These are phyloP conservation scores for Ceratobasidium sp. DNA, from an alignment of 1,284 basidiomycete genomes.

Conservation along the genomic window DNA sequence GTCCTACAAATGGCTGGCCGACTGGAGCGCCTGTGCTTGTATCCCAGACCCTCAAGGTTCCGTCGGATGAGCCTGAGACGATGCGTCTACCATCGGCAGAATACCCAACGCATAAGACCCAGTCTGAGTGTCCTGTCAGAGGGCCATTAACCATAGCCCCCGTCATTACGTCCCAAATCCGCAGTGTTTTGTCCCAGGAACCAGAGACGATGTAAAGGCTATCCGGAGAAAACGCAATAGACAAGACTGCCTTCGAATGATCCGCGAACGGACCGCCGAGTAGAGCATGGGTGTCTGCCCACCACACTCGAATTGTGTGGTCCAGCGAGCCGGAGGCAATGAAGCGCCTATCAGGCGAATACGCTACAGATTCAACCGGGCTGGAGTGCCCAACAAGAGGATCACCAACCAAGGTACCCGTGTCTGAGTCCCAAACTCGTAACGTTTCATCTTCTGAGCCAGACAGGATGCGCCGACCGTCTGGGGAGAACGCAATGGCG, in stretches of 20 bases:
- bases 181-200: slow-evolving; percentile 22
- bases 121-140: slow-evolving; percentile 30
- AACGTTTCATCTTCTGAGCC: slow-evolving; percentile 23
- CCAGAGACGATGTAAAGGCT: slow-evolving; percentile 31
- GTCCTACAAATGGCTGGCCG: slow-evolving; percentile 5
- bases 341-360: slow-evolving; percentile 17
- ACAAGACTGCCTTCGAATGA: neutral
- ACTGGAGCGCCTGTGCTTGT: neutral
- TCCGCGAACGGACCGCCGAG: neutral
- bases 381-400: neutral
- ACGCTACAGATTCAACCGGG: slow-evolving; percentile 13
- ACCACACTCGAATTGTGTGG: slow-evolving; percentile 35
- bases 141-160: neutral
- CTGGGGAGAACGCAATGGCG: slow-evolving; percentile 32
- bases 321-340: slow-evolving; percentile 33
- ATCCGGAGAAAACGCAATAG: slow-evolving; percentile 26
- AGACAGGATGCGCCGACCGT: slow-evolving; percentile 25
- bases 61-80: slow-evolving; percentile 38
- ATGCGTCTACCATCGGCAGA: slow-evolving; percentile 37
- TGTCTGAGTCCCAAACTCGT: slow-evolving; percentile 10
- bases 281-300: slow-evolving; percentile 5
- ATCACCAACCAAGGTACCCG: neutral
- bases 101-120: neutral
- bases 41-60: slow-evolving; percentile 37
- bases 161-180: slow-evolving; percentile 29